Base-by-base conservation (phyloP, 495 filamentous ascomycete species). In the Aspergillus saccharolyticus region DNA sequence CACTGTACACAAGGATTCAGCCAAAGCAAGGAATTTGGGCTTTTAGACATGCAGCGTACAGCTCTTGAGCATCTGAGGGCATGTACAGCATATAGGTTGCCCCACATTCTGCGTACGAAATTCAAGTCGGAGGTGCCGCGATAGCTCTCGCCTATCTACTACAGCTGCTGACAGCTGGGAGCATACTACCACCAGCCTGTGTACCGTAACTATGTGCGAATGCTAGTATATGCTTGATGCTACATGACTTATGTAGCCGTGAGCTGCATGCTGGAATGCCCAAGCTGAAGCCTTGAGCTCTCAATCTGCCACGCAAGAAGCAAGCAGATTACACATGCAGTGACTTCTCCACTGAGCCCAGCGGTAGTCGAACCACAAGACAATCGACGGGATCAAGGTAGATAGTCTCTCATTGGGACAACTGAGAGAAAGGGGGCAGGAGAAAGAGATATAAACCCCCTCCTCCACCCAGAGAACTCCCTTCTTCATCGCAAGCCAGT, bases 1-100 rank as follows among this genome's bases (percentile, higher is more conserved):
- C 44, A 46, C 1, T 17, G 1, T 4, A 6, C 18, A 22, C 7
- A 20, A 1, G 16, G 21, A 33, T 46, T 17, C 24, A 50, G 47
- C 47, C 3, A 9, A 3, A 28, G 9, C 25, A 3, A 28, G 25
- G 3, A 3, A 17, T 30, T 50, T 50, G 47, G 47, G 47, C 47
- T 30, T 50, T 50, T 25, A 22, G 24, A 50, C 47, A 50, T 50
- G 47, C 47, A 50, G 47, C 22, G 18, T 45, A 20, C 19, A 47
- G 19, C 19, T 19, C 44, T n/a, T n/a, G 22, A 47, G 8, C 12
- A 47, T 4, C 14, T 9, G n/a, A n/a, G n/a, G n/a, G n/a, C n/a
- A n/a, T n/a, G n/a, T n/a, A n/a, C n/a, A n/a, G n/a, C n/a, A n/a
- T n/a, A n/a, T n/a, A n/a, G n/a, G n/a, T n/a, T 50, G 18, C 47